These are phyloP conservation scores for Quillaja saponaria DNA, from an alignment of 306 rosid genomes.

Conservation along the genomic window DNA sequence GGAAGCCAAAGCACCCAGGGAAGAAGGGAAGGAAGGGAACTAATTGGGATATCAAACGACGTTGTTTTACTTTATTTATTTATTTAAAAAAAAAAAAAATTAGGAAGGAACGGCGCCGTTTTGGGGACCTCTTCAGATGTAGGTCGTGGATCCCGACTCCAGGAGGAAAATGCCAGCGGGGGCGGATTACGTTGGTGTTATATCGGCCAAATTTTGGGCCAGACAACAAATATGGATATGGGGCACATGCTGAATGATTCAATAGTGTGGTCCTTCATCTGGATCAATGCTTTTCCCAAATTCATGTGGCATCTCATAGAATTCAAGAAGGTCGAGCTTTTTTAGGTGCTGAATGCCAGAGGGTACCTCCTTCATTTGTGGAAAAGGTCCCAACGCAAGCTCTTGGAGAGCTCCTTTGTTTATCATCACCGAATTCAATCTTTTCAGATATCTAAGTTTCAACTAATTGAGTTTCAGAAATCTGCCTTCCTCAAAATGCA, in stretches of 20 bases:
- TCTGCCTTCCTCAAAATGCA: not conserved
- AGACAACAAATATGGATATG: no score
- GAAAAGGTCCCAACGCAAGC: not conserved
- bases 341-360: not conserved
- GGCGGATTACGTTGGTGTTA: no score
- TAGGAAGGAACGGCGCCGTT: no score
- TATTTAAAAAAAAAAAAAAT: no score
- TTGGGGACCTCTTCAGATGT: no score
- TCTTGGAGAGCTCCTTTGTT: not conserved
- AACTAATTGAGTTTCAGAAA: not conserved
- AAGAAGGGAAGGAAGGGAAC: no score
- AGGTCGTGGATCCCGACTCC: no score
- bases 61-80: no score
- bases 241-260: not conserved
- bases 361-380: constrained; percentile 19
- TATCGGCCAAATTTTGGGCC: no score
- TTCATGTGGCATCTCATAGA: not conserved
- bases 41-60: no score
- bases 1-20: no score
- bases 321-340: not conserved
- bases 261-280: not conserved
- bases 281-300: not conserved
- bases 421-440: not conserved
- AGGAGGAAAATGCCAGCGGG: no score
- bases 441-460: not conserved